Evolutionary conservation across 257 asterid species (phyloP), one percentile per base, ranked within the genome.

Genomic region (Solanum verrucosum): DNA sequence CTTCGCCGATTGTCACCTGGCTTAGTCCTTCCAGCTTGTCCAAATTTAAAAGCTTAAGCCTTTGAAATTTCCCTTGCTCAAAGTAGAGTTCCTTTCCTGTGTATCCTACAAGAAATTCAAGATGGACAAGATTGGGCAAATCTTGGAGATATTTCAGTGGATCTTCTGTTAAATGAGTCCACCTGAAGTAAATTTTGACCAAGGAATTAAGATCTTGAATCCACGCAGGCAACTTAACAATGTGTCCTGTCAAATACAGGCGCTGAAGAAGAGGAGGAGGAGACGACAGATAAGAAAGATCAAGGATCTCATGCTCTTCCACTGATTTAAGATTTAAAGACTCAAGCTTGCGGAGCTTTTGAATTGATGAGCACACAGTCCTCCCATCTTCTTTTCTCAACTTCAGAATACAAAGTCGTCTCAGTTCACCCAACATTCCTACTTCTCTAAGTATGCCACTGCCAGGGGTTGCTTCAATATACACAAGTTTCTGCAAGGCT

Each of bases 121-220:
- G 87, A 35, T 89, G 89, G 65, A 89, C 88, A 12, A 92, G 90
- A 59, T 88, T 90, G 6, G 93, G 93, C 90, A 90, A 79, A 72
- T 90, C 94, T 88, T 90, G 90, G 27, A 92, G 92, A 82, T 75
- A 70, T 15, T 68, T 65, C 10, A 92, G 93, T 2, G 92, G 92
- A 86, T 92, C 91, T 4, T 90, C 87, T 27, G 60, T 68, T 86
- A 91, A 87, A 14, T n/a, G 84, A 25, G 89, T 90, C 90, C 92
- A 87, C 75, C 90, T 77, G 60, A 92, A 38, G 33, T 84, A 87
- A 12, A 92, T 42, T 60, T 87, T 92, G 9, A 89, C 87, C 18
- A 92, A 72, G 78, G 87, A 81, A 25, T 56, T 14, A 20, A 92
- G 90, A 85, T 87, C 87, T 20, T 31, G 67, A 25, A 92, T 87